Conservation (phyloP, 768 basidiomycete species). For the Hypholoma sublateritium region DNA sequence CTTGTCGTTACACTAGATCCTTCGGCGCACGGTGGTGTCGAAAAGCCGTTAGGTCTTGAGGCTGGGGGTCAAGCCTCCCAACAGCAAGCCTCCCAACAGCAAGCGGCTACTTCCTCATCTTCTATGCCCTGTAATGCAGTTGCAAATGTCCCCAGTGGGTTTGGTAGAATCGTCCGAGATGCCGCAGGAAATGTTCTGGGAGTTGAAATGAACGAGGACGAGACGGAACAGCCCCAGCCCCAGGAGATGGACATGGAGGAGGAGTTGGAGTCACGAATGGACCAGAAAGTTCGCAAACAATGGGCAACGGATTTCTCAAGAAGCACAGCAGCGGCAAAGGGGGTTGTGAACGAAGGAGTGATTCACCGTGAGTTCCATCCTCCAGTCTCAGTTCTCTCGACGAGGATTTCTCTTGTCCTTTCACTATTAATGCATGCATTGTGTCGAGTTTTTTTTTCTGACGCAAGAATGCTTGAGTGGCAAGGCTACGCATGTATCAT, state of each 20-base stretch:
- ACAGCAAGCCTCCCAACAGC: too few species aligned
- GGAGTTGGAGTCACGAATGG: conserved; percentile 20
- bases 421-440: neutral
- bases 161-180: conserved; percentile 83
- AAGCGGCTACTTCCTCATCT: conserved; percentile 9
- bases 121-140: conserved; percentile 14
- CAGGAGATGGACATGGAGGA: conserved; percentile 39
- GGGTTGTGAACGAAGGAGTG: conserved; percentile 14
- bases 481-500: neutral
- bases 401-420: neutral
- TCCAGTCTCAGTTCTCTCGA: conserved; percentile 1
- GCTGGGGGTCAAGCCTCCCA: conserved; percentile 13
- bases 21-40: conserved; percentile 65
- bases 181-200: conserved; percentile 71
- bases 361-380: conserved; percentile 26
- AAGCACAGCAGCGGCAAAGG: conserved; percentile 17
- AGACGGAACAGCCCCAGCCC: conserved; percentile 31
- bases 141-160: conserved; percentile 53
- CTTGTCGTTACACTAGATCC: conserved; percentile 70
- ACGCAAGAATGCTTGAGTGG: neutral
- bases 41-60: conserved; percentile 35
- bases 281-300: conserved; percentile 24
- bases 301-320: conserved; percentile 41
- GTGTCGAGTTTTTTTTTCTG: neutral
- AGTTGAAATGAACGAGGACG: conserved; percentile 63